These are phyloP conservation scores for Dipodascus geniculatus DNA, from an alignment of 805 yeast species.

Conservation along the genomic window DNA sequence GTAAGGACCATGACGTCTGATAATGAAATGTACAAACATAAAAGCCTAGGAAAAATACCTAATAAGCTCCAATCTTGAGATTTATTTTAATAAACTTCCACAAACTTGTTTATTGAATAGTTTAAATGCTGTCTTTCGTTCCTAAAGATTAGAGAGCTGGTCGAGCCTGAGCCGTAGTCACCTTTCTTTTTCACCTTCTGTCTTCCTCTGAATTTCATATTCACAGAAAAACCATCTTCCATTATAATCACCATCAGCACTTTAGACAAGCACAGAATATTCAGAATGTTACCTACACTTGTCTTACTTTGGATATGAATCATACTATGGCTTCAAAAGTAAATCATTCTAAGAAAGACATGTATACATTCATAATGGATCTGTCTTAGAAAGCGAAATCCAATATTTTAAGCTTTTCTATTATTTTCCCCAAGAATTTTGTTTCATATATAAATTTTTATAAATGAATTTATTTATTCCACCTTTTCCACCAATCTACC, in stretches of 20 bases:
- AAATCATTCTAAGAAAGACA: not conserved
- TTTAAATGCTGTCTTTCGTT: not conserved
- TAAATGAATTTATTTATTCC: conserved; percentile 1
- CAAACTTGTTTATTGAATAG: not conserved
- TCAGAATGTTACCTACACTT: not conserved
- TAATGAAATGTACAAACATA: not conserved
- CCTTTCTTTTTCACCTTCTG: not conserved
- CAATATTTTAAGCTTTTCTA: not conserved
- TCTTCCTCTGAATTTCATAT: not conserved
- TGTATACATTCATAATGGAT: not conserved
- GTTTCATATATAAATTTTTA: not conserved
- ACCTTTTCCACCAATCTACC: not conserved
- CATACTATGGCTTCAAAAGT: not conserved
- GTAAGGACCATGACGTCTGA: not conserved
- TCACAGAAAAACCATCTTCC: not conserved
- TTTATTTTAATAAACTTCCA: not conserved
- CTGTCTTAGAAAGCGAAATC: conserved; percentile 1
- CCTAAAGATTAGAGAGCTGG: not conserved
- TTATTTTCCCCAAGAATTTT: not conserved
- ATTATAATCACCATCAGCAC: not conserved
- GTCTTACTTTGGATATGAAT: not conserved
- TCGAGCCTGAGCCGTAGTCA: not conserved
- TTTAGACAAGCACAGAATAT: not conserved
- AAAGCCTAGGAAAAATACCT: not conserved
- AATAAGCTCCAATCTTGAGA: not conserved